Base-by-base conservation (phyloP, 208 protist species). In the Herpetomonas tarakana region DNA sequence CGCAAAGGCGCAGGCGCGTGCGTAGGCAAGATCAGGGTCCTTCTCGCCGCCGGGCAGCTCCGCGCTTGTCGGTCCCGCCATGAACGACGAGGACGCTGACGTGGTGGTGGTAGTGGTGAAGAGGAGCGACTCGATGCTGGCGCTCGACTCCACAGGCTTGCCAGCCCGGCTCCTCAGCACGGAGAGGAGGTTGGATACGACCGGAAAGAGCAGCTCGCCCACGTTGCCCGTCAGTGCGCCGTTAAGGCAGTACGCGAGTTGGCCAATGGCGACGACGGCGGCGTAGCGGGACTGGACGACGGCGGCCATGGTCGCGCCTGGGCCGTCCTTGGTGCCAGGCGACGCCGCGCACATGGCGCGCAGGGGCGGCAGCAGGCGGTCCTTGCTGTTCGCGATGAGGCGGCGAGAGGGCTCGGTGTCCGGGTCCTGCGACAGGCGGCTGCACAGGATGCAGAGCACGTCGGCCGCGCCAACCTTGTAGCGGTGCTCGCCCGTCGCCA, bases 381-480 rank as follows among this genome's bases (percentile, higher is more conserved):
- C 71, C 26, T 78, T 74, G 64, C 73, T 80, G 72, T 90, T 77
- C 9, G 65, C 71, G 24, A 93, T 56, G 27, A 90, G 67, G 1
- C 83, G 82, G 22, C 83, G 71, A 11, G 86, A 77, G 0, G 76
- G 71, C 54, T 82, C 74, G 16, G 69, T 74, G 51, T 78, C 78
- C 28, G 67, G 68, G 51, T 69, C 65, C 18, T 70, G 63, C 38
- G 56, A 61, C 12, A 94, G 71, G n/a, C 74, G 74, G 57, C 82
- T 60, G 47, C 76, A 86, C 28, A 94, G 56, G 6, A 81, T 70
- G 46, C 73, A 67, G 22, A 94, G 30, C 18, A 94, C 52, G 53
- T 89, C 75, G 0, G 84, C 83, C 1, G 81, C 88, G 16, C 76
- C 76, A n/a, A 92, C 71, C 53, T 72, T 64, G 67, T 83, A 87